Evolutionary conservation across 2,329 filamentous ascomycete genomes (phyloP), one percentile per base, ranked within the genome.

Genomic region (Ilyonectria mors-panacis): DNA sequence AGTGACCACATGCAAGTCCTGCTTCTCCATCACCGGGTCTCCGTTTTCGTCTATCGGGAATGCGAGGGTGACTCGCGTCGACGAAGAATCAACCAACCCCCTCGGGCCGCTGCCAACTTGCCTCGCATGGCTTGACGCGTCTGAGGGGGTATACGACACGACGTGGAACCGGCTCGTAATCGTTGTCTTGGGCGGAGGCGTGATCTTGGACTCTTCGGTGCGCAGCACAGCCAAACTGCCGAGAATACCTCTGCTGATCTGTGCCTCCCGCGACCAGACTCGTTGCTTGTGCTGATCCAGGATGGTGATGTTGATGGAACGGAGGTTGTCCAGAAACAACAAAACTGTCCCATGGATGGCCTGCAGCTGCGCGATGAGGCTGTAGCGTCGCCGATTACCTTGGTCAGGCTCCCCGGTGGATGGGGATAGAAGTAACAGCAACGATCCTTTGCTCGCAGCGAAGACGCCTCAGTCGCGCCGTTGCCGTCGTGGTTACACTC

Each of bases 401-500:
- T 44, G n/a, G 15, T 23, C 44, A 21, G n/a, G 10, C 44, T 47
- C 44, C 9, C 10, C 44, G 19, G 21, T 21, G 4, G 19, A 47
- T 47, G 44, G 44, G 44, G 44, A 47, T 47, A 47, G 44, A 47
- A 23, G 44, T 23, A 13, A 23, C 44, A 47, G n/a, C 19, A 47
- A 47, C 10, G 10, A 21, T 47, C 10, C 12, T 47, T 19, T 26
- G 26, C 7, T 47, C 23, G 12, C 10, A 23, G 1, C 5, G 19
- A 23, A 13, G 4, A 12, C 10, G 44, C 19, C 19, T 10, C 9
- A 15, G 7, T 4, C 12, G 44, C 19, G 7, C 12, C 23, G 19
- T 23, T 15, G 10, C 19, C 8, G 19, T 47, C 44, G 19, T 47
- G 44, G 4, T 47, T 47, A 13, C 44, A 47, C 44, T 23, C 10